Base-by-base conservation (phyloP, 2,329 filamentous ascomycete species). In the Paracamarosporium sp. region DNA sequence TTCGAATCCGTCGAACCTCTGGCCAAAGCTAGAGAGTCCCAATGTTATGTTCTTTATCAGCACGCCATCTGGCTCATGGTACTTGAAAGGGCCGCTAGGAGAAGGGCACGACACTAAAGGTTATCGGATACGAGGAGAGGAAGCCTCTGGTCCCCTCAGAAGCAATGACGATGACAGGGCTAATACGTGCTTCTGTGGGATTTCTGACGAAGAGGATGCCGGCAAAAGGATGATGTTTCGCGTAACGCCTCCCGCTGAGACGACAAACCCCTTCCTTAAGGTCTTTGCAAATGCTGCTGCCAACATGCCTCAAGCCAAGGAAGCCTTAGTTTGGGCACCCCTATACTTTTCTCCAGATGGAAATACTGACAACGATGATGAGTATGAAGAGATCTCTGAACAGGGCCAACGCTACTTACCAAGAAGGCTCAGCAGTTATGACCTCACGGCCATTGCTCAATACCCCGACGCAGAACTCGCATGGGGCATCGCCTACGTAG, bases 271-370 rank as follows among this genome's bases (percentile, higher is more conserved):
- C 7, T 64, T 67, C 25, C 56, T 68, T 11, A 28, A 48, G 12
- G 40, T 27, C 2, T 67, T 68, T 44, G 61, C 64, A 15, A 63
- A 63, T 38, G 62, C 62, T 25, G 59, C 57, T 12, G n/a, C 53
- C 4, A 53, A 50, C 9, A 68, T 68, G 63, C 40, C 51, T 0
- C 15, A 44, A 28, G 11, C 24, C 41, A 17, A 5, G 3, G 24
- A 44, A 15, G 41, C 41, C 24, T 17, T 44, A n/a, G 2, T 44
- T 28, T 44, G 41, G 41, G 13, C 25, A 4, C 41, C 41, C 25
- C 41, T 44, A 6, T 28, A 28, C 25, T 44, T 44, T 13, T 28
- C 6, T 28, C 41, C 24, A 28, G 41, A 44, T 4, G 41, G 24
- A 44, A 28, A 11, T 17, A 28, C 41, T 13, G 24, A 44, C 22